These are phyloP conservation scores for Hymenotorrendiella dingleyae DNA, from an alignment of 2,329 filamentous ascomycete species.

Conservation along the genomic window DNA sequence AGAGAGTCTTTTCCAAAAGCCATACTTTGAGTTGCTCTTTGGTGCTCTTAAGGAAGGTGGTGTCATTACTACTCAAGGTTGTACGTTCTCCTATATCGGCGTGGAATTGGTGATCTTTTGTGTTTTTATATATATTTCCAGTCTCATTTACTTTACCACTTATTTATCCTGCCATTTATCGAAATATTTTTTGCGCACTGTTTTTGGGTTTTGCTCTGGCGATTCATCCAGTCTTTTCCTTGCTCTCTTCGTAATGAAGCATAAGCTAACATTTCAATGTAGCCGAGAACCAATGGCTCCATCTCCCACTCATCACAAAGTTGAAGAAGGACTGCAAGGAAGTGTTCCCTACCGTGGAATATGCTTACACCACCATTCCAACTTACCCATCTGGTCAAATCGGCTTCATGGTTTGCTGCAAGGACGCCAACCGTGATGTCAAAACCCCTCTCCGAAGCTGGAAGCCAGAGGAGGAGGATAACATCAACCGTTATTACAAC, in stretches of 20 bases:
- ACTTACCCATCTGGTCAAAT: conserved; percentile 99
- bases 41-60: conserved; percentile 89
- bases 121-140: conserved; percentile 5
- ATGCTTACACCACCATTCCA: conserved; percentile 98
- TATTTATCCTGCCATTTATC: conserved; percentile 1
- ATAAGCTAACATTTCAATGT: conserved; percentile 17
- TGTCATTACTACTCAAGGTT: conserved; percentile 99
- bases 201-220: conserved; percentile 5
- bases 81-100: conserved; percentile 70
- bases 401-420: conserved; percentile 99
- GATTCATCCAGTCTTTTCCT: neutral
- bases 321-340: conserved; percentile 96
- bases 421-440: conserved; percentile 80
- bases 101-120: conserved; percentile 18
- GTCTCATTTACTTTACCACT: conserved; percentile 5
- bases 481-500: conserved; percentile 96
- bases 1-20: conserved; percentile 95
- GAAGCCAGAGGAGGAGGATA: conserved; percentile 82
- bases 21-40: conserved; percentile 92
- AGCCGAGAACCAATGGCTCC: conserved; percentile 99
- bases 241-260: neutral
- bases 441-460: conserved; percentile 78
- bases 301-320: conserved; percentile 86
- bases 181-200: conserved; percentile 1
- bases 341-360: conserved; percentile 96